Percentiles rank a stretch among this genome's conserved stretches.
Evolutionary conservation across 345 rosid genomes (phyloP).

Genomic region (Eutrema heterophyllum): DNA sequence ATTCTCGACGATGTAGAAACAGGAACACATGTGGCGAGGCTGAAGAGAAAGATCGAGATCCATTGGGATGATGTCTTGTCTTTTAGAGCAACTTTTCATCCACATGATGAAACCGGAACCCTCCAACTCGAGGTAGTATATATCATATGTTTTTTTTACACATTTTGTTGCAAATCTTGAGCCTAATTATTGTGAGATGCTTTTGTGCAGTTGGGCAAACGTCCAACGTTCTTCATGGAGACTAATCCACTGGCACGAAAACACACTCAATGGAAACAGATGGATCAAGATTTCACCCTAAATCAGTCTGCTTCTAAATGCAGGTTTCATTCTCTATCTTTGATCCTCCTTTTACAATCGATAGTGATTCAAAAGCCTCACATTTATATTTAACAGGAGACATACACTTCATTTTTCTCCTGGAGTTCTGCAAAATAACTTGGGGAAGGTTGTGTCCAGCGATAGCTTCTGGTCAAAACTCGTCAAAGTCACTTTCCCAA

Average conservation of each 20-base stretch:
- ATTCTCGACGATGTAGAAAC: conserved; percentile 10
- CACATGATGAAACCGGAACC: conserved; percentile 8
- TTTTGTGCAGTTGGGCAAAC: conserved; percentile 31
- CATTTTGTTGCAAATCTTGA: too few species aligned
- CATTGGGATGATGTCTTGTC: conserved; percentile 34
- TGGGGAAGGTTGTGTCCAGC: conserved; percentile 41
- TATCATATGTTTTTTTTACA: too few species aligned
- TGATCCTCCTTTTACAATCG: not conserved
- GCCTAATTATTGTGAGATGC: not conserved
- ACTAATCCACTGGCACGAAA: conserved; percentile 38
- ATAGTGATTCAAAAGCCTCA: not conserved
- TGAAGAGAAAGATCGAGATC: conserved; percentile 46
- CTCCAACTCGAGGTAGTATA: conserved; percentile 41
- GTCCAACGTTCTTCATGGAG: conserved; percentile 41
- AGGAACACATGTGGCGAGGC: not conserved
- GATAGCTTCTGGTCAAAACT: conserved; percentile 30
- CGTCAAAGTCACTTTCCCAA: conserved; percentile 34
- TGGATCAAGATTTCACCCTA: conserved; percentile 36
- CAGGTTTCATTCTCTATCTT: conserved; percentile 32
- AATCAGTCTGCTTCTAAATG: conserved; percentile 35
- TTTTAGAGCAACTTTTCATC: not conserved
- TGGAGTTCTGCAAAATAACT: conserved; percentile 42
- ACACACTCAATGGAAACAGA: conserved; percentile 38
- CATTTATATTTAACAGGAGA: conserved; percentile 34
- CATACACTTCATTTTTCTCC: conserved; percentile 44